Evolutionary conservation across 371 early-diverging fungal genomes (phyloP).

Genomic region (Smittium mucronatum): DNA sequence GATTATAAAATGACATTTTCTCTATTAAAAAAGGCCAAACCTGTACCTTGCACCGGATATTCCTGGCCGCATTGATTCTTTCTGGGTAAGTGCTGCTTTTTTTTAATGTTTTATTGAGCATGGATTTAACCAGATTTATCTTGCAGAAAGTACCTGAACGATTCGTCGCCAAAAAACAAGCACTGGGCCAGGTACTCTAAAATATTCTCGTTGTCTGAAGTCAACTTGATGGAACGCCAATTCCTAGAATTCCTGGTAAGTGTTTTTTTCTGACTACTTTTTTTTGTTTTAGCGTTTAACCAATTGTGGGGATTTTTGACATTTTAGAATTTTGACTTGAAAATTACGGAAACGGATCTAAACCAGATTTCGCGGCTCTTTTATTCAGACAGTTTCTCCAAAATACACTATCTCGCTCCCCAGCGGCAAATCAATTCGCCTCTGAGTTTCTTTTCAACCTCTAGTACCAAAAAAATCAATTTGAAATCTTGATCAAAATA

Average conservation of each 20-base stretch:
- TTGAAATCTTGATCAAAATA: not conserved
- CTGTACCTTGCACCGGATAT: constrained; percentile 62
- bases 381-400: not conserved
- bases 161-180: constrained; percentile 58
- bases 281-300: not conserved
- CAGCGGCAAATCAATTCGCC: not conserved
- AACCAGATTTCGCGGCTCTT: not conserved
- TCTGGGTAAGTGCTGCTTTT: constrained; percentile 30
- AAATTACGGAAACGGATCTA: not conserved
- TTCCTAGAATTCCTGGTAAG: constrained; percentile 46
- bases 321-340: not conserved
- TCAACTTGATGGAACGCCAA: constrained; percentile 72
- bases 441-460: not conserved
- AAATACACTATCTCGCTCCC: not conserved
- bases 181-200: constrained; percentile 55
- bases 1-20: not conserved
- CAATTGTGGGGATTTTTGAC: not conserved
- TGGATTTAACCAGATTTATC: not conserved
- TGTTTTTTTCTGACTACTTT: not conserved
- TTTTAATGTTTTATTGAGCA: not conserved
- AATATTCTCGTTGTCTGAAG: constrained; percentile 54
- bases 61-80: constrained; percentile 60
- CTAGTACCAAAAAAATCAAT: not conserved
- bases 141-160: constrained; percentile 53
- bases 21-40: constrained; percentile 42